Conservation (phyloP, 73 alveolate genomes). For the Halteria grandinella region DNA sequence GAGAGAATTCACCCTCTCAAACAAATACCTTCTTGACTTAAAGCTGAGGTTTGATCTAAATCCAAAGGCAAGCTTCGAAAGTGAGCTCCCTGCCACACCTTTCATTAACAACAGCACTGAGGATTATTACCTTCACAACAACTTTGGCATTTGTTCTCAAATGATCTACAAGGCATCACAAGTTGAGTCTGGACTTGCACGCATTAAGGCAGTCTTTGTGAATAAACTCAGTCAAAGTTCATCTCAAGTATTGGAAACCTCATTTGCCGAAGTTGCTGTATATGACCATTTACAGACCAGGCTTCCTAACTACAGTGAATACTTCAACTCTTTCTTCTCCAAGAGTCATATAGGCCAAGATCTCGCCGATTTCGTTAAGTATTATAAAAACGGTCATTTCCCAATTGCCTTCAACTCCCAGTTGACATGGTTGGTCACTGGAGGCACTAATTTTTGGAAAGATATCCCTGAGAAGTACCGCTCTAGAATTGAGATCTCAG, state of each 20-base stretch:
- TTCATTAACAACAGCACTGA: no score
- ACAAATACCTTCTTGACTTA: constrained; percentile 26
- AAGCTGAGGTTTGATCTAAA: constrained; percentile 47
- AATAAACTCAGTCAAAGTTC: background rate
- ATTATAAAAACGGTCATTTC: constrained; percentile 9
- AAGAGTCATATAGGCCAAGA: constrained; percentile 6
- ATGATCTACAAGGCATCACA: no score
- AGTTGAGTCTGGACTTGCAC: constrained; percentile 45
- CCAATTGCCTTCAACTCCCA: constrained; percentile 59
- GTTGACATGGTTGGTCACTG: constrained; percentile 42
- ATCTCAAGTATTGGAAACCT: constrained; percentile 28
- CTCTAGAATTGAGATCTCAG: background rate
- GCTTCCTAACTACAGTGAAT: constrained; percentile 25
- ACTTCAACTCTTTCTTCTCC: constrained; percentile 35
- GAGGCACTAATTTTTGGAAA: constrained; percentile 70
- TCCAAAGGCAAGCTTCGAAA: constrained; percentile 22
- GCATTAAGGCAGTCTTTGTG: constrained; percentile 47
- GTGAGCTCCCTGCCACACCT: no score
- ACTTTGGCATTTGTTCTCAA: constrained; percentile 71
- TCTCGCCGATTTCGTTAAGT: constrained; percentile 3
- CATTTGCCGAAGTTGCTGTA: constrained; percentile 44
- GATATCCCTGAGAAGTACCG: constrained; percentile 45
- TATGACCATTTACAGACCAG: constrained; percentile 19
- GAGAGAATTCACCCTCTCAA: background rate
- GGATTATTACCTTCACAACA: constrained; percentile 58